Conservation (phyloP, 441 rosid species). For the Omphalea diandra region DNA sequence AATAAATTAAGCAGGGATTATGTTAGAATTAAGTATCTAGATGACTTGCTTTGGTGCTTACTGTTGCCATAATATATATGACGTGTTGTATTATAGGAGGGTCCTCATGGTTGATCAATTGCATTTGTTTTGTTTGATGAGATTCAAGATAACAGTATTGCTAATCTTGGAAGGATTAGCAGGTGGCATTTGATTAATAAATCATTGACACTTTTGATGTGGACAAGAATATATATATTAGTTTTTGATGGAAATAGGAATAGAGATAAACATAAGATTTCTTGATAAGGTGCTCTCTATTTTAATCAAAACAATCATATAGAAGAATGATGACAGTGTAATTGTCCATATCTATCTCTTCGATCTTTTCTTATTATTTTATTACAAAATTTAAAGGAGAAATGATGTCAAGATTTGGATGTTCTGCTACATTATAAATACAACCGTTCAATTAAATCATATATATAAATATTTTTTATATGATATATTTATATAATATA, state of each 20-base stretch:
- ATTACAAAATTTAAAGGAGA: not conserved
- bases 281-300: not conserved
- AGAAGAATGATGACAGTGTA: not conserved
- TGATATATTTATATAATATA: too few species aligned
- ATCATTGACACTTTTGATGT: not conserved
- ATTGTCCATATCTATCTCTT: not conserved
- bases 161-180: constrained; percentile 3
- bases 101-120: too few species aligned
- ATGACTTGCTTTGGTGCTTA: too few species aligned
- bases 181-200: not conserved
- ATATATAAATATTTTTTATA: too few species aligned
- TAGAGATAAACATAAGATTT: not conserved
- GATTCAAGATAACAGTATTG: not conserved
- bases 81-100: too few species aligned
- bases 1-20: not conserved
- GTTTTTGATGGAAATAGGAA: not conserved
- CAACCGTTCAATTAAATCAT: too few species aligned
- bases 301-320: not conserved
- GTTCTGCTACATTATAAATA: too few species aligned
- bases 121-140: not conserved
- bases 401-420: too few species aligned
- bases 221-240: not conserved
- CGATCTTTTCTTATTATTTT: not conserved
- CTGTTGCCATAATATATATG: too few species aligned
- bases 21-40: not conserved